phyloP scores from a whole-genome alignment of 495 filamentous ascomycete genomes.

The Symbiotaphrina buchneri region DNA sequence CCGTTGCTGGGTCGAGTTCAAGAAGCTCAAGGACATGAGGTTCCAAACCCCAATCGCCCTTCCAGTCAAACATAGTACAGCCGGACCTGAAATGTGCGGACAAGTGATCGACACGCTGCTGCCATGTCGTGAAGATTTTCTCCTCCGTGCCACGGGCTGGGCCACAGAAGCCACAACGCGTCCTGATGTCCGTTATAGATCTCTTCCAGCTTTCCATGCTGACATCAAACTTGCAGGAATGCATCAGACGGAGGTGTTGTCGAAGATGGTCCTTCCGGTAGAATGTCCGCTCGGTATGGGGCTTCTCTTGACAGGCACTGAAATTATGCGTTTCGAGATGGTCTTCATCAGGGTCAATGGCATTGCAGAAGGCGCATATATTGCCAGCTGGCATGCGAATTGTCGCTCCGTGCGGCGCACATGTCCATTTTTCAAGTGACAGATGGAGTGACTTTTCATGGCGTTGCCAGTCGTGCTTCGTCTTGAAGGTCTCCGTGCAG shows the following conservation, averaged over 20 bases:
- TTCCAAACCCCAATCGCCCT: constrained; percentile 53
- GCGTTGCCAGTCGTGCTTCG: constrained; percentile 67
- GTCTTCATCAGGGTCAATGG: constrained; percentile 26
- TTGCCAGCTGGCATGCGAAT: constrained; percentile 21
- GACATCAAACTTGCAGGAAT: constrained; percentile 36
- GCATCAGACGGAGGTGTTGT: constrained; percentile 63
- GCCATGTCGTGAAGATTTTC: constrained; percentile 34
- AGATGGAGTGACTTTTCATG: constrained; percentile 69
- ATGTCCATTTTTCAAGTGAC: constrained; percentile 59
- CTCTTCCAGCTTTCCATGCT: constrained; percentile 51
- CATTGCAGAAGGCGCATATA: constrained; percentile 48
- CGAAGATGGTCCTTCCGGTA: constrained; percentile 68
- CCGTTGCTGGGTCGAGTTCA: no score
- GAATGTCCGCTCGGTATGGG: constrained; percentile 45
- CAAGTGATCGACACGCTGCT: constrained; percentile 36
- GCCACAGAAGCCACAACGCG: constrained; percentile 55
- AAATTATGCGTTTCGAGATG: constrained; percentile 56
- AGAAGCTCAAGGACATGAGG: constrained; percentile 24
- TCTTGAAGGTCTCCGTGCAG: constrained; percentile 58
- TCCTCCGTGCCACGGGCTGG: no score
- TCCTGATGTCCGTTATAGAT: constrained; percentile 29
- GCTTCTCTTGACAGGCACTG: constrained; percentile 39
- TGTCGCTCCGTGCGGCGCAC: constrained; percentile 41
- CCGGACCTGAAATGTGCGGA: constrained; percentile 47
- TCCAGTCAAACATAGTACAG: constrained; percentile 45